Conservation (phyloP, 2,329 filamentous ascomycete species). For the Alternaria panax region DNA sequence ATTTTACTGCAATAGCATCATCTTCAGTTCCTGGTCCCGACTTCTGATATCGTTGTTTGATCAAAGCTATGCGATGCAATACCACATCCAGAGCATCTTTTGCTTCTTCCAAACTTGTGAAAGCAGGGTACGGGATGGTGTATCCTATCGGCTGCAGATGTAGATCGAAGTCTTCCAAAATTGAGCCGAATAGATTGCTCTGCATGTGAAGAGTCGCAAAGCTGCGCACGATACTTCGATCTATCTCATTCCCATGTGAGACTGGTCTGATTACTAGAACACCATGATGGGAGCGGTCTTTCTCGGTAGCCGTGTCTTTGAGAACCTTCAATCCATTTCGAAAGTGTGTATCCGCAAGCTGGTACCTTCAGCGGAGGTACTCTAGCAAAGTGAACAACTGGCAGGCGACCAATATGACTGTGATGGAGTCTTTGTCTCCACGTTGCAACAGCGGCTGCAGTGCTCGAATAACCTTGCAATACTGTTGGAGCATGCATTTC, state of each 20-base stretch:
- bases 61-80: conserved; percentile 6
- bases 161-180: neutral
- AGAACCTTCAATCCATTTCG: conserved; percentile 53
- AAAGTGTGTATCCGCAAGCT: conserved; percentile 50
- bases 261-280: neutral
- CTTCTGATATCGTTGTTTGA: neutral
- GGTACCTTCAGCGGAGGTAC: conserved; percentile 51
- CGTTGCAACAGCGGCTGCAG: conserved; percentile 34
- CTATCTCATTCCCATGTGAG: conserved; percentile 39
- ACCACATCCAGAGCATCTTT: conserved; percentile 18
- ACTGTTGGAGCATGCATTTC: conserved; percentile 49
- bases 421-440: conserved; percentile 35
- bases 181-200: conserved; percentile 22
- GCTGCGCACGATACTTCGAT: conserved; percentile 56
- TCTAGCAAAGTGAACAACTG: conserved; percentile 54
- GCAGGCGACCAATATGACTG: conserved; percentile 53
- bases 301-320: conserved; percentile 23
- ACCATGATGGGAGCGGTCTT: neutral
- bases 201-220: conserved; percentile 45
- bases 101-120: conserved; percentile 10
- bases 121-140: neutral
- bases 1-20: neutral
- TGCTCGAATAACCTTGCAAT: conserved; percentile 51
- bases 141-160: neutral
- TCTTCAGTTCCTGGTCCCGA: neutral